Base-by-base conservation (phyloP, 345 rosid genomes). In the Citrus cavaleriei region DNA sequence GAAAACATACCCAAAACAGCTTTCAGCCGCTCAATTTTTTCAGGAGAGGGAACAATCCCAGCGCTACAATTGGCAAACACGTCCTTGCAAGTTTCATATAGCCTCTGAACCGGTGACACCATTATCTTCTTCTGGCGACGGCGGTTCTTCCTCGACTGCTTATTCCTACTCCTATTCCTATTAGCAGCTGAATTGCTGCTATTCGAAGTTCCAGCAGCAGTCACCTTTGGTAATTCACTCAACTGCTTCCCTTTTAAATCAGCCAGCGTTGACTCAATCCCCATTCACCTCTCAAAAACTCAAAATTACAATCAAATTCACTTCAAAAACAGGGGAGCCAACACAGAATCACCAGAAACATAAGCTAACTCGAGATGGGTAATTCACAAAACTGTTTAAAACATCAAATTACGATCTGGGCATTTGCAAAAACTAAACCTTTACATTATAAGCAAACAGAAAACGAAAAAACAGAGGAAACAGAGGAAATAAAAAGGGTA, bases 41-140 rank as follows among this genome's bases (percentile, higher is more conserved):
- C 91, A 1, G 85, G 83, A 38, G 93, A 78, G 8, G 99, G 98
- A 58, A 92, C 83, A 82, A 90, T 40, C 70, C 90, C 95, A 54
- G 91, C 19, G 16, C 84, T 82, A 35, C 89, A 24, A 40, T 1
- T 22, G 70, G 89, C 82, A 81, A 93, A 94, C 21, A 94, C 98
- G 38, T 93, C 87, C 76, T 77, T 89, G 85, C 99, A 97, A 55
- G 95, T 87, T 68, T 90, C 79, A 79, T 82, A 94, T 37, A 97
- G 86, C 82, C 76, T 84, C 90, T 92, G 96, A 54, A 93, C 88
- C 10, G 89, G 89, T n/a, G 78, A 57, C 75, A 8, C 51, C 84
- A 16, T 66, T 35, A 1, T 81, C 85, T 79, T 81, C 60, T 25
- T 77, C 30, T 30, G 78, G 35, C 78, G 87, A 32, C 86, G 85